These are phyloP conservation scores for Blastomyces silverae DNA, from an alignment of 2,329 filamentous ascomycete genomes.

Conservation along the genomic window DNA sequence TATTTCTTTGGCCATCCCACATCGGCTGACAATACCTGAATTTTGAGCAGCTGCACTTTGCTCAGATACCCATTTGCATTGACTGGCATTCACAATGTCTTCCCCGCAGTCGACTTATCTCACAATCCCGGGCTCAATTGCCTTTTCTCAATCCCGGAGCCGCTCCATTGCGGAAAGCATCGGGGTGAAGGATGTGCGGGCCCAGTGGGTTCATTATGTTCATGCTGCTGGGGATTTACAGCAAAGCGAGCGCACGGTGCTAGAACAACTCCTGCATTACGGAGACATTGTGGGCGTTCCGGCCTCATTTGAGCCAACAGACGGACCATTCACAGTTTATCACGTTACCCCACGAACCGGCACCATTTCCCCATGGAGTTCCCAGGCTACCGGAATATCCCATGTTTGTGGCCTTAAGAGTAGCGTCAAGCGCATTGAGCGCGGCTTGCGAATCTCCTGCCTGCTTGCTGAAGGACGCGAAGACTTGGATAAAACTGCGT, in stretches of 20 bases:
- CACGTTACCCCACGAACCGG: constrained; percentile 73
- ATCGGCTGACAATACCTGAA: neutral
- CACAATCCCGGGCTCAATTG: constrained; percentile 38
- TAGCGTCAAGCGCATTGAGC: constrained; percentile 71
- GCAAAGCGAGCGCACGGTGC: constrained; percentile 44
- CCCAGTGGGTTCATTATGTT: constrained; percentile 57
- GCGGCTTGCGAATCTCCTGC: constrained; percentile 70
- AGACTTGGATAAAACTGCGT: constrained; percentile 51
- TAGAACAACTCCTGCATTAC: constrained; percentile 57
- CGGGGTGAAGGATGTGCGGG: constrained; percentile 40
- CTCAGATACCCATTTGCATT: neutral
- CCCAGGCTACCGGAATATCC: constrained; percentile 88
- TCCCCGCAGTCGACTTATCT: constrained; percentile 30
- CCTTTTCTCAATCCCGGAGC: constrained; percentile 43
- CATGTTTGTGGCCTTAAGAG: constrained; percentile 77
- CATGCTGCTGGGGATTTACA: constrained; percentile 49
- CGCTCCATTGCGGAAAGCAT: constrained; percentile 39
- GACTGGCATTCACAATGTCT: constrained; percentile 29
- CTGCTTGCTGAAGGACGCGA: constrained; percentile 51
- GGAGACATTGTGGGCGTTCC: constrained; percentile 49
- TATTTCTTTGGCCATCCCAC: neutral
- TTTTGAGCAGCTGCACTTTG: neutral
- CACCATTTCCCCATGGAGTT: constrained; percentile 92
- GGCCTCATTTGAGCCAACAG: constrained; percentile 40
- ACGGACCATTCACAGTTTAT: constrained; percentile 52